These are phyloP conservation scores for Acanthamoeba triangularis DNA, from an alignment of 208 protist species.

Conservation along the genomic window DNA sequence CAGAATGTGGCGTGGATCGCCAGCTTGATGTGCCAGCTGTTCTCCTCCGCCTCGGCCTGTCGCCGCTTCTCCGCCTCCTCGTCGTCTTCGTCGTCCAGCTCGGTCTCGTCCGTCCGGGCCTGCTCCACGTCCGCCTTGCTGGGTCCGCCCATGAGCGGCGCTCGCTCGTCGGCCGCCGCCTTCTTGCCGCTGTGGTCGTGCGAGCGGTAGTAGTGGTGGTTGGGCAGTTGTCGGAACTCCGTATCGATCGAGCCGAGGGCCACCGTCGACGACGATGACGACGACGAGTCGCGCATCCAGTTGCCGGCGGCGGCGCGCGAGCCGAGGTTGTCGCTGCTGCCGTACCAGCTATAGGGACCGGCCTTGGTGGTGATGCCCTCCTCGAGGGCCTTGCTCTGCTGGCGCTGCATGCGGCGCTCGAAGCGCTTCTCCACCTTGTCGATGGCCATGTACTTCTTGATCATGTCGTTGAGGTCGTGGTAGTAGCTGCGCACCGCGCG, in stretches of 20 bases:
- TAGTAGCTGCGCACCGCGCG: constrained; percentile 16
- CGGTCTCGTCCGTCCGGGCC: not conserved
- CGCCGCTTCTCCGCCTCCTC: not conserved
- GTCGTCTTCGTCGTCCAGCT: constrained; percentile 2
- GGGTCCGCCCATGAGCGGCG: not conserved
- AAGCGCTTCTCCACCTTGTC: constrained; percentile 25
- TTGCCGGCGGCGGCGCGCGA: not conserved
- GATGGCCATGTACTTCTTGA: constrained; percentile 22
- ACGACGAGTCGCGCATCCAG: not conserved
- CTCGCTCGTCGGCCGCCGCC: not conserved
- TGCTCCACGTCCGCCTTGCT: not conserved
- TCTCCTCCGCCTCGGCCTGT: constrained; percentile 43
- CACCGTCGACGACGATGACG: not conserved
- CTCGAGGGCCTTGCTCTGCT: not conserved
- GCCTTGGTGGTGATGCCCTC: not conserved
- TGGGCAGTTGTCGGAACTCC: not conserved
- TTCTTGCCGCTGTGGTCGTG: not conserved
- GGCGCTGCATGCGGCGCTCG: constrained; percentile 6
- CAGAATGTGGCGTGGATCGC: constrained; percentile 35
- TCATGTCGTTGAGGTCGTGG: constrained; percentile 19
- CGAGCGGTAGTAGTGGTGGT: constrained; percentile 42
- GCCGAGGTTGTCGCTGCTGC: constrained; percentile 8
- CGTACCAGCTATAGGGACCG: constrained; percentile 3
- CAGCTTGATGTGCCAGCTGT: constrained; percentile 20
- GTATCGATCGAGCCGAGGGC: not conserved